Conservation (phyloP, 768 basidiomycete species). For the Tylopilus sp. region DNA sequence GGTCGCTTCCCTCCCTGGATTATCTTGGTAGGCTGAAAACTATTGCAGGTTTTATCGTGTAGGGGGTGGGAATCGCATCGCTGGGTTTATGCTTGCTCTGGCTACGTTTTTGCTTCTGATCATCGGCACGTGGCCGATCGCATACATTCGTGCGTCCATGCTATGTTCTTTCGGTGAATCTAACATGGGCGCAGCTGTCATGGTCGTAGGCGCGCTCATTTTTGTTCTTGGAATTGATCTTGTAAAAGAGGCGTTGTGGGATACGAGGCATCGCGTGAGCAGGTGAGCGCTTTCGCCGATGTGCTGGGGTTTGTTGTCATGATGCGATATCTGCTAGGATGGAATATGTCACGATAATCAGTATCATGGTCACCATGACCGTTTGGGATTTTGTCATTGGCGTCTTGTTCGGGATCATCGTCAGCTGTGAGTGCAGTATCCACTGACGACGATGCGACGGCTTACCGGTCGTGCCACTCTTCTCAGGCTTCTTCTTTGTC, state of each 20-base stretch:
- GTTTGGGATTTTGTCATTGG: constrained; percentile 93
- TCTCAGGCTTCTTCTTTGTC: constrained; percentile 89
- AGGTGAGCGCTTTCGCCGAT: constrained; percentile 41
- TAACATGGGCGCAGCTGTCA: constrained; percentile 55
- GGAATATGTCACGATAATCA: constrained; percentile 80
- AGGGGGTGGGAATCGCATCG: constrained; percentile 79
- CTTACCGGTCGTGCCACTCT: not conserved
- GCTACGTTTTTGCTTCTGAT: constrained; percentile 70
- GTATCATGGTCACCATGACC: constrained; percentile 92
- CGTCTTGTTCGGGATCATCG: constrained; percentile 86
- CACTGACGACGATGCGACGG: not conserved
- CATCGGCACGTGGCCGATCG: constrained; percentile 85
- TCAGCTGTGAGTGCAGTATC: constrained; percentile 63
- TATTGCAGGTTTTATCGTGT: constrained; percentile 79
- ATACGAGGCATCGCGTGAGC: constrained; percentile 86
- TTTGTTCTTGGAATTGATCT: constrained; percentile 94
- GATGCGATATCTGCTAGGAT: constrained; percentile 39
- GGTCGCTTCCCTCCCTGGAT: constrained; percentile 16
- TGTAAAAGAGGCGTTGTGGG: constrained; percentile 95
- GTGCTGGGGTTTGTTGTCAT: not conserved
- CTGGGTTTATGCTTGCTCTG: constrained; percentile 81
- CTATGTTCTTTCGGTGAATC: not conserved
- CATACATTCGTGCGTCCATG: constrained; percentile 74
- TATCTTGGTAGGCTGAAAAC: not conserved
- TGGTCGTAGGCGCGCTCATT: constrained; percentile 89